Evolutionary conservation across 2,329 filamentous ascomycete genomes (phyloP).

Genomic region (Claviceps lovelessii): DNA sequence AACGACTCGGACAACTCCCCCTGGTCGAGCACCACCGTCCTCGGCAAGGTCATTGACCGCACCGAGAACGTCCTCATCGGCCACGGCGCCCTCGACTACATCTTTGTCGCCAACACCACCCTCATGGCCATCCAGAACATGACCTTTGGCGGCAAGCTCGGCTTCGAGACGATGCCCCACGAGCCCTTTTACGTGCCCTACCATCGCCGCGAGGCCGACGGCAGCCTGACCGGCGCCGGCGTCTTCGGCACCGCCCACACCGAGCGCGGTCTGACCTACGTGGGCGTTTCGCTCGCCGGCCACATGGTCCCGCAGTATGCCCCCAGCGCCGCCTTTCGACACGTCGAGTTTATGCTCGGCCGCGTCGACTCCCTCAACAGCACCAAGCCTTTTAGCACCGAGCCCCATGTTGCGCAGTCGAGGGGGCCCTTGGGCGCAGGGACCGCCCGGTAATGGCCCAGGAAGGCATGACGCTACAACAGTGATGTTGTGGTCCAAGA

Average conservation of each 20-base stretch:
- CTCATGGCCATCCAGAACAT: conserved; percentile 64
- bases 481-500: too few species aligned
- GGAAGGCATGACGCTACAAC: too few species aligned
- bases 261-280: conserved; percentile 61
- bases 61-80: conserved; percentile 59
- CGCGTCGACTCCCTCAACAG: conserved; percentile 40
- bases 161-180: conserved; percentile 46
- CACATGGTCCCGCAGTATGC: conserved; percentile 57
- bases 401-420: neutral
- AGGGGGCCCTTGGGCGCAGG: neutral
- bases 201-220: conserved; percentile 4
- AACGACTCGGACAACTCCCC: conserved; percentile 16
- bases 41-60: conserved; percentile 57
- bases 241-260: conserved; percentile 55
- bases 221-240: conserved; percentile 39
- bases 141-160: conserved; percentile 58
- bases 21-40: neutral
- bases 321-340: conserved; percentile 52
- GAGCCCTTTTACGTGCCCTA: conserved; percentile 53
- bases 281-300: conserved; percentile 46
- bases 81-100: conserved; percentile 57
- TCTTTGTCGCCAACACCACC: conserved; percentile 53
- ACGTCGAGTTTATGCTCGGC: conserved; percentile 60
- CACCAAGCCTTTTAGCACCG: conserved; percentile 2
- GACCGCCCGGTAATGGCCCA: neutral